A percentile compares a stretch with the other conserved stretches of the same genome.
Conservation (phyloP, 2,329 filamentous ascomycete genomes). For the Tolypocladium tundrense region DNA sequence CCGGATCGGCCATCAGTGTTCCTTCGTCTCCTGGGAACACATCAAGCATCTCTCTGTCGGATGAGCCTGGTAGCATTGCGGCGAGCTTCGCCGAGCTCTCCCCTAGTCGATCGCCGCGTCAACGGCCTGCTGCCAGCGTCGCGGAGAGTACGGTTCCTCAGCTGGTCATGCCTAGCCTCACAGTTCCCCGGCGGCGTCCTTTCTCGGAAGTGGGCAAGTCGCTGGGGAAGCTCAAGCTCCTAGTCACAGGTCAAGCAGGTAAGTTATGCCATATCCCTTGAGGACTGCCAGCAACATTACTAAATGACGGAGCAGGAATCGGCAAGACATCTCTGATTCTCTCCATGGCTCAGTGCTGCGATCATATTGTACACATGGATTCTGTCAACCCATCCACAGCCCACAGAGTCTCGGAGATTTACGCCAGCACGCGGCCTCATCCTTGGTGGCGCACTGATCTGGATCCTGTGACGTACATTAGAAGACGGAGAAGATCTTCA, state of each 20-base stretch:
- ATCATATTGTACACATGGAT: constrained; percentile 92
- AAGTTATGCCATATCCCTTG: constrained; percentile 10
- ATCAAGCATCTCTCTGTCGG: constrained; percentile 31
- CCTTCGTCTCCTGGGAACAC: constrained; percentile 43
- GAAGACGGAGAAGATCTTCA: constrained; percentile 54
- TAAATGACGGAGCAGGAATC: constrained; percentile 40
- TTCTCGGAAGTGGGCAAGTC: constrained; percentile 81
- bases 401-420: constrained; percentile 50
- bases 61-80: constrained; percentile 14
- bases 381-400: constrained; percentile 32
- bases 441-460: constrained; percentile 83
- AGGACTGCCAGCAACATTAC: neutral
- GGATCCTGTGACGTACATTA: constrained; percentile 42
- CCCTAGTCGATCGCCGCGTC: constrained; percentile 8
- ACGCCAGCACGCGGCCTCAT: constrained; percentile 74
- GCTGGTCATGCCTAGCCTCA: constrained; percentile 95
- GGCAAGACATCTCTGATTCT: constrained; percentile 88
- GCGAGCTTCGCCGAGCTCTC: constrained; percentile 11
- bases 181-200: constrained; percentile 77
- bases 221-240: constrained; percentile 79
- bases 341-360: constrained; percentile 74
- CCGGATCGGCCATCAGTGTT: constrained; percentile 30
- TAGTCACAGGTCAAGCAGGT: constrained; percentile 74
- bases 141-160: constrained; percentile 44
- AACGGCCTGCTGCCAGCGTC: constrained; percentile 6